Evolutionary conservation across 495 filamentous ascomycete genomes (phyloP).

Genomic region (Margaritispora aquatica): DNA sequence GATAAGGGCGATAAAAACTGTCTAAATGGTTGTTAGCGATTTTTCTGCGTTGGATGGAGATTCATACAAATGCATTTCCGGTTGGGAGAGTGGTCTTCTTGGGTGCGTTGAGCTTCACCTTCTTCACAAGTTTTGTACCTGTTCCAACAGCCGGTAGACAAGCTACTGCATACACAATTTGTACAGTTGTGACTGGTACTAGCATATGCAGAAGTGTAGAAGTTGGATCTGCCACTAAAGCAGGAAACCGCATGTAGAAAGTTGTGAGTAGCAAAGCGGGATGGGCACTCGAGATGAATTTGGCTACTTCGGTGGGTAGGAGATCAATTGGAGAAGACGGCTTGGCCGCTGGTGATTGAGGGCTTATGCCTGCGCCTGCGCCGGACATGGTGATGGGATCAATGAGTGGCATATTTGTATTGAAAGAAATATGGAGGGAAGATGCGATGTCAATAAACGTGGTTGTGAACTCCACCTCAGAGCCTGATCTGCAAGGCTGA

Average conservation of each 20-base stretch:
- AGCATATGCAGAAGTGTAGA: constrained; percentile 53
- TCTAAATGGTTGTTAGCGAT: constrained; percentile 35
- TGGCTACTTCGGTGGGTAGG: constrained; percentile 23
- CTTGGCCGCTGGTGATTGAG: constrained; percentile 2
- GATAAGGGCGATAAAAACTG: constrained; percentile 52
- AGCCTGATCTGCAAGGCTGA: neutral
- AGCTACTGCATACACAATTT: constrained; percentile 59
- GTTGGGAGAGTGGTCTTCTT: constrained; percentile 34
- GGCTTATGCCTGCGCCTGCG: neutral
- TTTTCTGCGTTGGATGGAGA: neutral
- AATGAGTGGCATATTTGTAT: constrained; percentile 21
- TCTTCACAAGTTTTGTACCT: constrained; percentile 22
- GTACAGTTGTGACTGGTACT: constrained; percentile 56
- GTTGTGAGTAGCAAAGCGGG: constrained; percentile 57
- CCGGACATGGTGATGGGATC: constrained; percentile 25
- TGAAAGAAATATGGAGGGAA: neutral
- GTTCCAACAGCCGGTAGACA: constrained; percentile 67
- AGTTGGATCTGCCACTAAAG: constrained; percentile 67
- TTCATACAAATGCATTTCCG: constrained; percentile 30
- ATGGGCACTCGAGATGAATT: constrained; percentile 44
- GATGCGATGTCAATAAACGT: neutral
- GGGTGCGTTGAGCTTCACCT: constrained; percentile 34
- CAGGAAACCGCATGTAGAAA: constrained; percentile 54
- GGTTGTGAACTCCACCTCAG: neutral
- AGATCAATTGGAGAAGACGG: constrained; percentile 20